A percentile compares a stretch with the other conserved stretches of the same genome.
These are phyloP conservation scores for Solanum dulcamara DNA, from an alignment of 257 asterid species.

Conservation along the genomic window DNA sequence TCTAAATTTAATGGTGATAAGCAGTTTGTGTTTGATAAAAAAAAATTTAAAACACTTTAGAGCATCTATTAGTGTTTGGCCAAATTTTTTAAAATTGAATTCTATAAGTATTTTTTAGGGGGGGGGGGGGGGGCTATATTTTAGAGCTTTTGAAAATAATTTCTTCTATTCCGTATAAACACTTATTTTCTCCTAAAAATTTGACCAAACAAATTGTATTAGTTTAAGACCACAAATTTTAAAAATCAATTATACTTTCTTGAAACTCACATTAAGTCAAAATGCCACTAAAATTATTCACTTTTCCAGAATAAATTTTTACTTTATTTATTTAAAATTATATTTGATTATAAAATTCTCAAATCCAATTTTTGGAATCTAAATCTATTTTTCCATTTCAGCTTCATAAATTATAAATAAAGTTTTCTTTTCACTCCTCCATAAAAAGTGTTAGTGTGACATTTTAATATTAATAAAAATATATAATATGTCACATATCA, in stretches of 20 bases:
- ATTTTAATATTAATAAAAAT: no score
- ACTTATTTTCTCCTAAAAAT: background rate
- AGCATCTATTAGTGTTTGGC: background rate
- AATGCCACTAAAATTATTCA: background rate
- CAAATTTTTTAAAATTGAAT: background rate
- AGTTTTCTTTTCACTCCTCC: background rate
- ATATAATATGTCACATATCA: no score
- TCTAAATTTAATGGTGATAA: background rate
- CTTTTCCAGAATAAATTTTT: background rate
- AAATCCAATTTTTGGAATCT: background rate
- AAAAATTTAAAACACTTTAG: background rate
- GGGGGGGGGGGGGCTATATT: no score
- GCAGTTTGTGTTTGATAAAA: background rate
- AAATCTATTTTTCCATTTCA: background rate
- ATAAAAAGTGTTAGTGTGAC: no score
- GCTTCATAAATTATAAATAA: background rate
- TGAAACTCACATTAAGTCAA: background rate
- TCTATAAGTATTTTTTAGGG: background rate
- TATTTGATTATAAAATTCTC: background rate
- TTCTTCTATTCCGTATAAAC: background rate
- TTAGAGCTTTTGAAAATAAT: background rate
- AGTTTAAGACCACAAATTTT: background rate
- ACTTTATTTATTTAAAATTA: background rate
- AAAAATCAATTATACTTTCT: rapidly evolving
- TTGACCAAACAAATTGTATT: background rate